Conservation (phyloP, 345 rosid genomes). For the Hirschfeldia incana region DNA sequence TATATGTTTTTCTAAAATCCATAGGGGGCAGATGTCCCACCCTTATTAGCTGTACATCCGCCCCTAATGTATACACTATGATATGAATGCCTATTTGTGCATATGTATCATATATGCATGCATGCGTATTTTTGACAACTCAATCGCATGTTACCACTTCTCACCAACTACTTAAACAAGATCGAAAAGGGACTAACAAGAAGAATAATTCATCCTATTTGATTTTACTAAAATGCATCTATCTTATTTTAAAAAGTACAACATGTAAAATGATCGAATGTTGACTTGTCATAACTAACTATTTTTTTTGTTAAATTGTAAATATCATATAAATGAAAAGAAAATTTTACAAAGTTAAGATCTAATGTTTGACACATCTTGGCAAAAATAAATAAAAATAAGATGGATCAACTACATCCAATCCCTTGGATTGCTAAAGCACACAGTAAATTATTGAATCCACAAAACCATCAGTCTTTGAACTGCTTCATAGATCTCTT, state of each 20-base stretch:
- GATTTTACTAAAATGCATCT: conserved; percentile 10
- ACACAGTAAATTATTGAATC: too few species aligned
- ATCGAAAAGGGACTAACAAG: conserved; percentile 12
- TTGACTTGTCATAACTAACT: conserved; percentile 4
- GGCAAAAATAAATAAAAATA: too few species aligned
- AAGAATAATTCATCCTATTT: conserved; percentile 10
- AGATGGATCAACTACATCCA: too few species aligned
- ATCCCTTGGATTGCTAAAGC: too few species aligned
- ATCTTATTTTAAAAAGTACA: conserved; percentile 12
- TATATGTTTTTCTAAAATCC: too few species aligned
- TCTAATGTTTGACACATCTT: too few species aligned
- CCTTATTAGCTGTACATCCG: too few species aligned
- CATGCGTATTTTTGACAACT: conserved; percentile 19
- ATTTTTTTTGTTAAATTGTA: background rate
- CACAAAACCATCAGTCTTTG: too few species aligned
- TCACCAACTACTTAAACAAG: conserved; percentile 32
- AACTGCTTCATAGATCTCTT: too few species aligned
- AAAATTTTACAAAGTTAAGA: too few species aligned
- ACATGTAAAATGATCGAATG: conserved; percentile 4
- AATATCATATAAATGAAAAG: too few species aligned
- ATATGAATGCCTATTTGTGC: background rate
- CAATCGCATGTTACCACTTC: conserved; percentile 38
- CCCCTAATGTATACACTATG: background rate
- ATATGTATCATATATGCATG: background rate
- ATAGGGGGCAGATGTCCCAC: too few species aligned